Conservation (phyloP, 306 rosid genomes). For the Prunus mira region DNA sequence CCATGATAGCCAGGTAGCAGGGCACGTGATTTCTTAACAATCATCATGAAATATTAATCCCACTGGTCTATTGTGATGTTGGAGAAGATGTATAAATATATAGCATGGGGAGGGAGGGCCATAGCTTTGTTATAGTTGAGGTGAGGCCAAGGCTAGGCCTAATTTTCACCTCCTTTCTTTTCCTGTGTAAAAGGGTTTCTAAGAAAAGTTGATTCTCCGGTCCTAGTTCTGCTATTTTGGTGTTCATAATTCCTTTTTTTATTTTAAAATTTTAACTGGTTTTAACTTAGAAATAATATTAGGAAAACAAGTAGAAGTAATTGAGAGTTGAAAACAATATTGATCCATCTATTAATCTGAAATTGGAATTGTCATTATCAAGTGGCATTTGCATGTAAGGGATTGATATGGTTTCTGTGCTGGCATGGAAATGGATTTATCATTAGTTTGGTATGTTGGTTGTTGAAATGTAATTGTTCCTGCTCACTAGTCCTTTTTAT, state of each 20-base stretch:
- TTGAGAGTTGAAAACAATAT: conserved; percentile 16
- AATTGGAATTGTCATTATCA: conserved; percentile 29
- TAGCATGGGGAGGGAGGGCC: background rate
- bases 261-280: background rate
- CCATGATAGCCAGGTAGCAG: conserved; percentile 38
- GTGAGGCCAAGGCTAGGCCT: background rate
- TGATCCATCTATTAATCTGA: background rate
- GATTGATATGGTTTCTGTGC: background rate
- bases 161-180: background rate
- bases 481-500: conserved; percentile 18
- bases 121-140: background rate
- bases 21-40: conserved; percentile 48
- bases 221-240: background rate
- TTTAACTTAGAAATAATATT: background rate
- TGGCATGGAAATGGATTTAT: conserved; percentile 13
- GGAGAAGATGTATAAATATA: background rate
- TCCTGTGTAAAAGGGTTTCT: background rate
- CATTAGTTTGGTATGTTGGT: conserved; percentile 53
- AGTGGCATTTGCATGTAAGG: conserved; percentile 6
- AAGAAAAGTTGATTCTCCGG: too few species aligned
- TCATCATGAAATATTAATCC: conserved; percentile 14
- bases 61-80: background rate
- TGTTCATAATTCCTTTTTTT: background rate
- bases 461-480: conserved; percentile 59
- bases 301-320: background rate